Conservation (phyloP, 352 stramenopile genomes). For the Pythium insidiosum region DNA sequence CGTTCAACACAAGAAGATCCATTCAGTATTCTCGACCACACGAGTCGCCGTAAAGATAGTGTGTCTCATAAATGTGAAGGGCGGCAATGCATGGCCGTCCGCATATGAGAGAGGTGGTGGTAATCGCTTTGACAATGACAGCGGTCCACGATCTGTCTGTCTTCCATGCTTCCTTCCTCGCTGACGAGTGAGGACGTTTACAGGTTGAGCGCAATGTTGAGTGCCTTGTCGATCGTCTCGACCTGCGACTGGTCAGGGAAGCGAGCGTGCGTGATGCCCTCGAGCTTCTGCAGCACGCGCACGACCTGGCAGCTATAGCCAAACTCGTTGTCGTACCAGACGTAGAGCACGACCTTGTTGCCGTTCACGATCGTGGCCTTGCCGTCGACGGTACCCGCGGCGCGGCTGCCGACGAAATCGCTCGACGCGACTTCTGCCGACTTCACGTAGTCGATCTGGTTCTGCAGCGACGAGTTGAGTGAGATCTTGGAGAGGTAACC, state of each 20-base stretch:
- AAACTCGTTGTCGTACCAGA: conserved; percentile 91
- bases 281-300: conserved; percentile 70
- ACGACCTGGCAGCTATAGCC: conserved; percentile 86
- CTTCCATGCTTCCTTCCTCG: too few relatives aligned
- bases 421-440: conserved; percentile 75
- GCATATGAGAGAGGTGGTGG: too few relatives aligned
- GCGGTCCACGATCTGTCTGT: too few relatives aligned
- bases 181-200: too few relatives aligned
- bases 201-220: conserved; percentile 29
- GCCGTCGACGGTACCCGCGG: conserved; percentile 66
- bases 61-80: too few relatives aligned
- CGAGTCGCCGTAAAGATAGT: too few relatives aligned
- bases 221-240: conserved; percentile 55
- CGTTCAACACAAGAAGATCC: too few relatives aligned
- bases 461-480: conserved; percentile 77
- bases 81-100: too few relatives aligned
- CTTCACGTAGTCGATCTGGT: conserved; percentile 86
- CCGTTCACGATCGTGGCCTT: conserved; percentile 80
- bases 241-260: conserved; percentile 65
- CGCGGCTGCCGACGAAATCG: conserved; percentile 79
- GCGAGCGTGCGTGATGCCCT: conserved; percentile 62
- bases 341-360: conserved; percentile 83
- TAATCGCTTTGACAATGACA: too few relatives aligned
- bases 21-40: too few relatives aligned
- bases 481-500: conserved; percentile 70